Percentiles rank a stretch among this genome's conserved stretches.
Evolutionary conservation across 805 yeast species (phyloP).

Genomic region (Helenozyma rhizophorensis): DNA sequence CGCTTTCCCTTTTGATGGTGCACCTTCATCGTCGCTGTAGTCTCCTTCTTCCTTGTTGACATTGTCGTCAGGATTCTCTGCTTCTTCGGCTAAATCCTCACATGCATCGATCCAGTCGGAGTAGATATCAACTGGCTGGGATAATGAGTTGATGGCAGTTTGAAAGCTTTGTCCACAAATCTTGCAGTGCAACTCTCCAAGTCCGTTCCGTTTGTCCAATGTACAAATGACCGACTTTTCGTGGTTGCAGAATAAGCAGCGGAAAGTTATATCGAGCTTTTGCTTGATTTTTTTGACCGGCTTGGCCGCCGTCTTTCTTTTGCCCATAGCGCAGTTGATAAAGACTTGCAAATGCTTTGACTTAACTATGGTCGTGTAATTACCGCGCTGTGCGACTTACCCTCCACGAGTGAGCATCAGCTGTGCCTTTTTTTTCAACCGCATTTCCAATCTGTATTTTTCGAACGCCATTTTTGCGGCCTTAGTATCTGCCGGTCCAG

Average conservation of each 20-base stretch:
- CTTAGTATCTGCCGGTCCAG: constrained; percentile 15
- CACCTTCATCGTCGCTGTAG: constrained; percentile 34
- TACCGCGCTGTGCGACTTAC: neutral
- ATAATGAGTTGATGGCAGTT: constrained; percentile 73
- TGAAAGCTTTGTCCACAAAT: constrained; percentile 94
- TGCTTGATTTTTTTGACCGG: constrained; percentile 78
- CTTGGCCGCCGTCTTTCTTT: constrained; percentile 71
- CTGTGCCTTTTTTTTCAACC: constrained; percentile 41
- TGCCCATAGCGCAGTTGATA: constrained; percentile 47
- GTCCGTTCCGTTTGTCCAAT: constrained; percentile 77
- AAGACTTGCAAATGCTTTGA: neutral
- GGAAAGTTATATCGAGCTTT: constrained; percentile 73
- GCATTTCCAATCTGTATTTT: constrained; percentile 42
- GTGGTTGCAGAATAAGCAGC: constrained; percentile 93
- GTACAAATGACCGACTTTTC: constrained; percentile 87
- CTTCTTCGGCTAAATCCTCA: constrained; percentile 77
- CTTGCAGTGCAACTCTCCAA: constrained; percentile 84
- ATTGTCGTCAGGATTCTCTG: constrained; percentile 24
- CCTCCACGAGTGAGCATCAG: constrained; percentile 8
- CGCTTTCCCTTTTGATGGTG: constrained; percentile 16
- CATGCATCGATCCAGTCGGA: constrained; percentile 98
- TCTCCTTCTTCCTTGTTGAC: constrained; percentile 24
- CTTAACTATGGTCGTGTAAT: neutral
- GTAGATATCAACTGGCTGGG: constrained; percentile 91
- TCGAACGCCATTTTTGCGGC: constrained; percentile 41